Base-by-base conservation (phyloP, 768 basidiomycete genomes). In the Russula compacta region DNA sequence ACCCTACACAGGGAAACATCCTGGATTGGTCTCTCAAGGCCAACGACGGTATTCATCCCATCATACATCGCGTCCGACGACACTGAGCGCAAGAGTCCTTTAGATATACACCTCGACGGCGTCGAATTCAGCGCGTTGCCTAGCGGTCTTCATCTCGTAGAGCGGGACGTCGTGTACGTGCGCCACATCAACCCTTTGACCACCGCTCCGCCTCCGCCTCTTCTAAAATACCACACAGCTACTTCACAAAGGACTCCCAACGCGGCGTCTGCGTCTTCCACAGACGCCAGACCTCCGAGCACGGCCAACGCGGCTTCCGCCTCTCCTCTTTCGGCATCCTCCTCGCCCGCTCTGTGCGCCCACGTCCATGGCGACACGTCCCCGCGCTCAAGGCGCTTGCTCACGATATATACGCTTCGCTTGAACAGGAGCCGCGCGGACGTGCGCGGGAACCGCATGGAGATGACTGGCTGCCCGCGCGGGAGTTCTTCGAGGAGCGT, bases 121-220 rank as follows among this genome's bases (percentile, higher is more conserved):
- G 77, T 92, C 55, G 91, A 92, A 71, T 93, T 91, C 71, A 90
- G 81, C 66, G 83, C 83, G 6, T 77, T 93, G 11, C 91, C 91
- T 0, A 91, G 89, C 64, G 90, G 90, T 1, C 75, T 93, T 5
- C 91, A 93, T 71, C 75, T 85, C 0, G 81, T 92, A 24, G 89
- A 91, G 66, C 78, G 80, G 39, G 90, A 92, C 69, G 83, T 89
- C 29, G 80, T 93, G 88, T 91, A 71, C 68, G 86, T 74, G 42
- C 43, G 33, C 42, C 58, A 24, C 50, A 57, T 7, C 7, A 15
- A 14, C 32, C 32, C 36, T 32, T 35, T 6, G 29, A 42, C 21
- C 14, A 44, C n/a, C 50, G 38, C 44, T 46, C 56, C 54, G 11
- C 40, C 29, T 43, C 54, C 35, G 36, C 58, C 24, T 40, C 15